Evolutionary conservation across 495 filamentous ascomycete species (phyloP).

Genomic region (Podospora pseudopauciseta): DNA sequence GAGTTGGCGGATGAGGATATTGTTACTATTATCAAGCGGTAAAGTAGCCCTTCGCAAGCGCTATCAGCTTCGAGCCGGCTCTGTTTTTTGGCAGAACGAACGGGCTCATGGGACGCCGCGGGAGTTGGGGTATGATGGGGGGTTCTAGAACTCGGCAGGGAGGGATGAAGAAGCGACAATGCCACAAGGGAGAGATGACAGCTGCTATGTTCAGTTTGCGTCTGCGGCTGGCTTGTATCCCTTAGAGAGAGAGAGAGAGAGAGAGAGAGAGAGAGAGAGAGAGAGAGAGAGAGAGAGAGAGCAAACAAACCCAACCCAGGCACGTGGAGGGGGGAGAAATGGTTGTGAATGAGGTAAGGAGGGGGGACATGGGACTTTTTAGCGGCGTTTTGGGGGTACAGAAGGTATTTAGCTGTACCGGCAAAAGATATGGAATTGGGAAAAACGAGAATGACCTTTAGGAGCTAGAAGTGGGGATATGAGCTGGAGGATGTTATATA

Average conservation of each 20-base stretch:
- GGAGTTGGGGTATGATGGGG: neutral
- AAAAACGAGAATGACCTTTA: neutral
- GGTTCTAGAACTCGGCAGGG: neutral
- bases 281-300: neutral
- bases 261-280: neutral
- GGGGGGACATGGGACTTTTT: neutral
- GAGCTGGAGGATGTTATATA: too few relatives aligned
- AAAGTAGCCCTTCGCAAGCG: conserved; percentile 32
- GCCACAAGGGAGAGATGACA: neutral
- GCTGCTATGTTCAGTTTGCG: neutral
- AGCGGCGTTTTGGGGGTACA: neutral
- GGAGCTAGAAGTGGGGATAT: neutral
- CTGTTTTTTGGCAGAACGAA: neutral
- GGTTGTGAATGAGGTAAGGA: neutral
- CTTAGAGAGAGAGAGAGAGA: neutral
- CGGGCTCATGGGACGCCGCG: neutral
- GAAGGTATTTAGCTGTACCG: neutral
- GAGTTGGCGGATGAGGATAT: conserved; percentile 96
- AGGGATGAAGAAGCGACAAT: neutral
- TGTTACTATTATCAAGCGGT: conserved; percentile 93
- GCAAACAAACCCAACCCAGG: neutral
- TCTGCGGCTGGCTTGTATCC: neutral
- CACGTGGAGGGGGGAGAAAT: neutral
- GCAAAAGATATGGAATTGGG: neutral
- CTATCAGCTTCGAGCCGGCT: neutral